These are phyloP conservation scores for Aspergillus heteromorphus DNA, from an alignment of 495 filamentous ascomycete species.

Conservation along the genomic window DNA sequence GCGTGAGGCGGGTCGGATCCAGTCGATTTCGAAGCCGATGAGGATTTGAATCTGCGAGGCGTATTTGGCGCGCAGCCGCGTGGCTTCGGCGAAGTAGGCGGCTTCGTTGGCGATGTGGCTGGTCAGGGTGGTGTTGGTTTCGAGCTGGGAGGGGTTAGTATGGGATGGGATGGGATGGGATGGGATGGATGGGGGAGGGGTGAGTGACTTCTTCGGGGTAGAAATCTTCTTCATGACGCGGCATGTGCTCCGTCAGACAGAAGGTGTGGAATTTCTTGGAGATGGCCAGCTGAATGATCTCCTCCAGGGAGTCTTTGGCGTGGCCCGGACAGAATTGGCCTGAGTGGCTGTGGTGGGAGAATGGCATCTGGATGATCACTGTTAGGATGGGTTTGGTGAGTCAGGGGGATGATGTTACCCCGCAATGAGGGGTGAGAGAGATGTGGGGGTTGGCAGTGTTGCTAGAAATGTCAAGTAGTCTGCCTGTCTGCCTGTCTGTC, in stretches of 20 bases:
- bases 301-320: conserved; percentile 76
- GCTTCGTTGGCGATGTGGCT: conserved; percentile 54
- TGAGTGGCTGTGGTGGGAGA: conserved; percentile 98
- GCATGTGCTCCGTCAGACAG: conserved; percentile 96
- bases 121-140: conserved; percentile 31
- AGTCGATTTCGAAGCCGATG: conserved; percentile 90
- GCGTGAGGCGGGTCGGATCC: conserved; percentile 67
- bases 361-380: conserved; percentile 64
- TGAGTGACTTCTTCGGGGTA: conserved; percentile 86
- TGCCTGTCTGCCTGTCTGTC: too few species aligned
- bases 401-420: background rate
- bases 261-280: conserved; percentile 70
- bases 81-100: conserved; percentile 65
- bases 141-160: conserved; percentile 27
- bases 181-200: background rate
- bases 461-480: background rate
- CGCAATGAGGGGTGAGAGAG: background rate
- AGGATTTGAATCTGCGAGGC: conserved; percentile 67
- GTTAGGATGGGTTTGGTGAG: background rate
- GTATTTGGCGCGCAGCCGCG: conserved; percentile 66
- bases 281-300: conserved; percentile 77
- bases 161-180: background rate
- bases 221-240: conserved; percentile 66
- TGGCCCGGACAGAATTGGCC: conserved; percentile 93
- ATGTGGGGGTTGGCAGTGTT: background rate